These are phyloP conservation scores for Colletotrichum somersetense DNA, from an alignment of 2,329 filamentous ascomycete species.

Conservation along the genomic window DNA sequence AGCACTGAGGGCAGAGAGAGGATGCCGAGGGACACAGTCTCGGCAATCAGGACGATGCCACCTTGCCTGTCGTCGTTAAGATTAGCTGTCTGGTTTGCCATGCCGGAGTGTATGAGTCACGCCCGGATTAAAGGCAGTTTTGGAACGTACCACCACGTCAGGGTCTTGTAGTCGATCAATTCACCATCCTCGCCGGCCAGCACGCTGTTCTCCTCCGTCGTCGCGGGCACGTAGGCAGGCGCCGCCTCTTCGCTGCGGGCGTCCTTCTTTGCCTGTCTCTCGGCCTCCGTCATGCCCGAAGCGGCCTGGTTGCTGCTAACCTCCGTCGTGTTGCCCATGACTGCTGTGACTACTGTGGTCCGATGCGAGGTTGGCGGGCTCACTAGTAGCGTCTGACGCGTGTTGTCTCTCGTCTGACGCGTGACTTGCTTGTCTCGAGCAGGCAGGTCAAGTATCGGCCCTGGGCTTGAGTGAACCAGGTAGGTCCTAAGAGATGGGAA, in stretches of 20 bases:
- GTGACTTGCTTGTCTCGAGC: background rate
- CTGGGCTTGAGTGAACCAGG: background rate
- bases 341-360: background rate
- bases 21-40: constrained; percentile 61
- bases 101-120: background rate
- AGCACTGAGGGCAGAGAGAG: constrained; percentile 84
- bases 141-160: constrained; percentile 54
- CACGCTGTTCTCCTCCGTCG: constrained; percentile 36
- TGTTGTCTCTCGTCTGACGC: constrained; percentile 9
- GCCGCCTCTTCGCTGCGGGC: constrained; percentile 14
- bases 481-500: background rate
- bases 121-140: background rate
- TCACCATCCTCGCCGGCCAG: constrained; percentile 36
- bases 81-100: background rate
- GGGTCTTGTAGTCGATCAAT: constrained; percentile 53
- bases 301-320: constrained; percentile 16
- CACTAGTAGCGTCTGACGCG: background rate
- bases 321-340: constrained; percentile 8
- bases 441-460: background rate
- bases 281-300: constrained; percentile 29
- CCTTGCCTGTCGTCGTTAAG: constrained; percentile 54
- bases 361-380: background rate
- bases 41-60: constrained; percentile 58
- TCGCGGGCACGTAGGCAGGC: constrained; percentile 25
- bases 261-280: constrained; percentile 23